Evolutionary conservation across 169 alveolate genomes (phyloP).

Genomic region (Plasmodium knowlesi): DNA sequence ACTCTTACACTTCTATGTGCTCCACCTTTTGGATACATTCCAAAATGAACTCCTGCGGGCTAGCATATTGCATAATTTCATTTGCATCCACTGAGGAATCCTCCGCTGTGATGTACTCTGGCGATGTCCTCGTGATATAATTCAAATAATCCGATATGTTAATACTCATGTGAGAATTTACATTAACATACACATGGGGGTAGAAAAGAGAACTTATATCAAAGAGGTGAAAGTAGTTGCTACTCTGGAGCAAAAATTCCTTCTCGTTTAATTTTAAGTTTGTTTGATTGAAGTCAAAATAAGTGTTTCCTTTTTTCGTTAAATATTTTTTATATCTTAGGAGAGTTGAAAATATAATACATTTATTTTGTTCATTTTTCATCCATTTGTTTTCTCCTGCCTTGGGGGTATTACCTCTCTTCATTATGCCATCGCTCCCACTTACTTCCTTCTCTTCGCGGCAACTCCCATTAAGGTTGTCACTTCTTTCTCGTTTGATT

Average conservation of each 20-base stretch:
- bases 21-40: conserved; percentile 42
- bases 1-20: conserved; percentile 65
- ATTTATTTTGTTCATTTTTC: conserved; percentile 22
- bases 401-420: not conserved
- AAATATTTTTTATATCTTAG: conserved; percentile 65
- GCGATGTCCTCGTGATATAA: not conserved
- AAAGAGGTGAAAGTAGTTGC: conserved; percentile 55
- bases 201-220: conserved; percentile 31
- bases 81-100: not conserved
- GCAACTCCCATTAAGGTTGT: not conserved
- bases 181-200: conserved; percentile 64
- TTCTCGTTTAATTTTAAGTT: conserved; percentile 63
- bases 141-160: conserved; percentile 52
- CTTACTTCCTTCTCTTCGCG: not conserved
- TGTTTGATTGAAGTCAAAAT: conserved; percentile 48
- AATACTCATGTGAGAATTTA: conserved; percentile 52
- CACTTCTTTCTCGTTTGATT: not conserved
- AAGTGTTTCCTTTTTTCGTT: conserved; percentile 59
- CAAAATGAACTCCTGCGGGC: conserved; percentile 45
- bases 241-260: conserved; percentile 51
- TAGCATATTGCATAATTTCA: not conserved
- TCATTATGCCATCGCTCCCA: not conserved
- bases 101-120: not conserved
- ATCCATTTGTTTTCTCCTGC: conserved; percentile 2
- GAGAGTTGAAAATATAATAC: conserved; percentile 47